Percentiles rank a stretch among this genome's conserved stretches.
Evolutionary conservation across 2,329 filamentous ascomycete genomes (phyloP).

Genomic region (Sclerotinia nivalis): DNA sequence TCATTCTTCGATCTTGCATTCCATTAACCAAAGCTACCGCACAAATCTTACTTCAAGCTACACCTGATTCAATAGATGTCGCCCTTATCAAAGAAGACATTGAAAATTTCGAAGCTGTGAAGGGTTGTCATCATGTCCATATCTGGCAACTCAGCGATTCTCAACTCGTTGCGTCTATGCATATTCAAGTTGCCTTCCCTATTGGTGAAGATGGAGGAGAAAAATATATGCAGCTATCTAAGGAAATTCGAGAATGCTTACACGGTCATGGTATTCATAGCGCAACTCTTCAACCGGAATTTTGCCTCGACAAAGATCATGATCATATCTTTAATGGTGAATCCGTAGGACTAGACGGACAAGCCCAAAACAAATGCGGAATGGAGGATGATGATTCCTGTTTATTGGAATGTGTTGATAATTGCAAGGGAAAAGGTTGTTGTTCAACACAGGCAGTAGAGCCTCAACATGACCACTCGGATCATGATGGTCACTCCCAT

Average conservation of each 20-base stretch:
- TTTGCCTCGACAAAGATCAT: slow-evolving; percentile 54
- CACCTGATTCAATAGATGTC: slow-evolving; percentile 82
- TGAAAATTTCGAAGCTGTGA: slow-evolving; percentile 76
- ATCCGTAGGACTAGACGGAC: slow-evolving; percentile 35
- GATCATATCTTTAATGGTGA: slow-evolving; percentile 32
- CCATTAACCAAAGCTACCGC: slow-evolving; percentile 78
- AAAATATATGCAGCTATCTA: slow-evolving; percentile 88
- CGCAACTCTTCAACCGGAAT: slow-evolving; percentile 96
- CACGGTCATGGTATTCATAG: slow-evolving; percentile 97
- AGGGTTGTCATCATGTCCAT: slow-evolving; percentile 93
- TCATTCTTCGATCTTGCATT: slow-evolving; percentile 71
- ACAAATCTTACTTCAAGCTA: slow-evolving; percentile 90
- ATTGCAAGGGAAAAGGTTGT: slow-evolving; percentile 41
- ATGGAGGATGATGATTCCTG: slow-evolving; percentile 38
- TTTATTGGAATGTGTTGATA: slow-evolving; percentile 41
- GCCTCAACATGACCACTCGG: slow-evolving; percentile 35
- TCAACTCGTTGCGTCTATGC: slow-evolving; percentile 88
- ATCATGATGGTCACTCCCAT: slow-evolving; percentile 40
- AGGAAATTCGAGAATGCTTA: slow-evolving; percentile 79
- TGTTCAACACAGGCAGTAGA: slow-evolving; percentile 35
- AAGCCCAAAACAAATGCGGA: slow-evolving; percentile 33
- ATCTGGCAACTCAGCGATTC: slow-evolving; percentile 98
- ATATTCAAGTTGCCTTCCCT: slow-evolving; percentile 88
- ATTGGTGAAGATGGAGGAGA: slow-evolving; percentile 76
- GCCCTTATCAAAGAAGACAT: slow-evolving; percentile 94